phyloP scores from a whole-genome alignment of 192 early-diverging fungal species.

The Rhizophagus sp. region DNA sequence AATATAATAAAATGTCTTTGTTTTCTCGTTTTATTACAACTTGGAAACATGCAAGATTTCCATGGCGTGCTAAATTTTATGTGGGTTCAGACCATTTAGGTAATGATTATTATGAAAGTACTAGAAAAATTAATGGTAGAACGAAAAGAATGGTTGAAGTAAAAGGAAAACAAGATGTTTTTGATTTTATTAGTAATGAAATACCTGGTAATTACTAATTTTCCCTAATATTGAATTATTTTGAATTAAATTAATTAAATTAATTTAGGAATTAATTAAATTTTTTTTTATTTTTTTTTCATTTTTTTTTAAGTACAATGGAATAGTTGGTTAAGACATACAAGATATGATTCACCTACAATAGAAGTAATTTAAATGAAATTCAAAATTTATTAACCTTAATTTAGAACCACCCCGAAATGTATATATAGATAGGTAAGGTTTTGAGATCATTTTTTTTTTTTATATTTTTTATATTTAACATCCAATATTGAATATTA shows the following conservation, averaged over 20 bases:
- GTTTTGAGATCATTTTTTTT: too few species aligned
- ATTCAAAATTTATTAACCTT: not conserved
- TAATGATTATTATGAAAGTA: slow-evolving; percentile 28
- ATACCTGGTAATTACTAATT: slow-evolving; percentile 9
- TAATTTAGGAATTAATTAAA: not conserved
- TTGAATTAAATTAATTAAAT: not conserved
- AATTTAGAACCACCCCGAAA: not conserved
- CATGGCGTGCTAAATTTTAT: slow-evolving; percentile 12
- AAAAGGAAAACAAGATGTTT: not conserved
- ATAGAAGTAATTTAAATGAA: slow-evolving; percentile 13
- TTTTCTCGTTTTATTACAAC: not conserved
- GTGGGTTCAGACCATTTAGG: slow-evolving; percentile 25
- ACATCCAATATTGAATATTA: too few species aligned
- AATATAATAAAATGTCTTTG: not conserved
- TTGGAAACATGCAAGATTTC: slow-evolving; percentile 12
- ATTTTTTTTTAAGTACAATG: slow-evolving; percentile 22
- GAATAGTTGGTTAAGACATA: slow-evolving; percentile 32
- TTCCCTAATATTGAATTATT: too few species aligned
- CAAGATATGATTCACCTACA: slow-evolving; percentile 25
- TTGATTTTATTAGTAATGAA: slow-evolving; percentile 18
- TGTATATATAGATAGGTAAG: too few species aligned
- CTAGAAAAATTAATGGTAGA: not conserved
- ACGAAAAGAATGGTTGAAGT: slow-evolving; percentile 16
- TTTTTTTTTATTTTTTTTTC: not conserved
- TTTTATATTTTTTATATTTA: too few species aligned